These are phyloP conservation scores for Lumnitzera littorea DNA, from an alignment of 345 rosid genomes.

Conservation along the genomic window DNA sequence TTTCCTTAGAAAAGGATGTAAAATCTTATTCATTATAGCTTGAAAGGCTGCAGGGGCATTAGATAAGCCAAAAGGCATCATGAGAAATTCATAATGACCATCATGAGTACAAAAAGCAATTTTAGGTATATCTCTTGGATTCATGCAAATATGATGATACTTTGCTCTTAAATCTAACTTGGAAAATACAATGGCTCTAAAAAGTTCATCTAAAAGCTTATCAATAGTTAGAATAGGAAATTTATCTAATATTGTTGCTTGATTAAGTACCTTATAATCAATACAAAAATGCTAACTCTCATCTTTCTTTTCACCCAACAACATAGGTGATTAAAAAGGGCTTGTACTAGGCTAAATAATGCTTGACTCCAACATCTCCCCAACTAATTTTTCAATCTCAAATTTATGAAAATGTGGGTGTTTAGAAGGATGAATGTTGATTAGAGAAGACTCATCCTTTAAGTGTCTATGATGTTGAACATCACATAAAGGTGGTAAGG, in stretches of 20 bases:
- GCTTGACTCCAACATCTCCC: neutral
- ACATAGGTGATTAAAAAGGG: neutral
- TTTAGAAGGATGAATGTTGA: neutral
- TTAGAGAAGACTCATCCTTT: neutral
- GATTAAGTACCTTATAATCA: neutral
- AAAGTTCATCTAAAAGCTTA: neutral
- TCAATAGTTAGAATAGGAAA: neutral
- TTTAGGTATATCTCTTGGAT: neutral
- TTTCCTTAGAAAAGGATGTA: neutral
- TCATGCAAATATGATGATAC: neutral
- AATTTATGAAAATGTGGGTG: neutral
- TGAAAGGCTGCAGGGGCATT: neutral
- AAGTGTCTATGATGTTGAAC: neutral
- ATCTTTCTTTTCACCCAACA: neutral
- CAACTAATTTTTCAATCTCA: neutral
- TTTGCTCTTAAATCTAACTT: neutral
- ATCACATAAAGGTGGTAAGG: neutral
- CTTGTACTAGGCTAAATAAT: neutral
- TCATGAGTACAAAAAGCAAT: neutral
- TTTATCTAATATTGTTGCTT: neutral
- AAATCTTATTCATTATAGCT: neutral
- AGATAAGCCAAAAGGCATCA: neutral
- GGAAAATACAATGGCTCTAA: neutral
- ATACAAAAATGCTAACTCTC: neutral
- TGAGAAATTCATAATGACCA: neutral